Conservation (phyloP, 371 early-diverging fungal species). For the Mucor mucedo region DNA sequence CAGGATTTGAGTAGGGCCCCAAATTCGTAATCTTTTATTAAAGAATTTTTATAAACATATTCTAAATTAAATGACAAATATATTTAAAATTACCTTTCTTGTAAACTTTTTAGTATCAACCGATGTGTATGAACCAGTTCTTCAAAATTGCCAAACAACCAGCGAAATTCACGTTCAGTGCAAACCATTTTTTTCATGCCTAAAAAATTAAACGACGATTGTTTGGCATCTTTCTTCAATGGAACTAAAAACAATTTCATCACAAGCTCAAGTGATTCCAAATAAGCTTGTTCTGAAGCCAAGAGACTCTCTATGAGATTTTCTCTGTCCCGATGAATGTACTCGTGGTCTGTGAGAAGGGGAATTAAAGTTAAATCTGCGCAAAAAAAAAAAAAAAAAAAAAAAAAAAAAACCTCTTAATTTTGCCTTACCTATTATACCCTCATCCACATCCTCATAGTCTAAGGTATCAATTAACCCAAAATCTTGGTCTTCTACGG, state of each 20-base stretch:
- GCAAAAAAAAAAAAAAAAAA: neutral
- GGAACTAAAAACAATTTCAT: conserved; percentile 35
- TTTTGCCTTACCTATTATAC: conserved; percentile 29
- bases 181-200: conserved; percentile 48
- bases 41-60: neutral
- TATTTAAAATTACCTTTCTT: conserved; percentile 35
- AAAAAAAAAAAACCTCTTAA: too few species aligned
- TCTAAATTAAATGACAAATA: conserved; percentile 3
- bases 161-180: conserved; percentile 45
- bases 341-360: conserved; percentile 41
- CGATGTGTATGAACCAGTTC: conserved; percentile 40
- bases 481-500: conserved; percentile 2
- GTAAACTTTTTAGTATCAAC: conserved; percentile 31
- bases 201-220: conserved; percentile 37
- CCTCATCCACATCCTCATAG: conserved; percentile 33
- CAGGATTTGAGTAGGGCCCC: conserved; percentile 43
- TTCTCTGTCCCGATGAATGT: conserved; percentile 43
- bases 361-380: neutral
- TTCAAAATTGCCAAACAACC: conserved; percentile 53
- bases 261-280: conserved; percentile 41
- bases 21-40: conserved; percentile 32
- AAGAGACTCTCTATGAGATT: conserved; percentile 36
- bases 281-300: conserved; percentile 41
- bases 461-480: conserved; percentile 11
- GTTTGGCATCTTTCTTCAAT: conserved; percentile 37